Evolutionary conservation across 345 rosid species (phyloP).

Genomic region (Psidium friedrichsthalianum): DNA sequence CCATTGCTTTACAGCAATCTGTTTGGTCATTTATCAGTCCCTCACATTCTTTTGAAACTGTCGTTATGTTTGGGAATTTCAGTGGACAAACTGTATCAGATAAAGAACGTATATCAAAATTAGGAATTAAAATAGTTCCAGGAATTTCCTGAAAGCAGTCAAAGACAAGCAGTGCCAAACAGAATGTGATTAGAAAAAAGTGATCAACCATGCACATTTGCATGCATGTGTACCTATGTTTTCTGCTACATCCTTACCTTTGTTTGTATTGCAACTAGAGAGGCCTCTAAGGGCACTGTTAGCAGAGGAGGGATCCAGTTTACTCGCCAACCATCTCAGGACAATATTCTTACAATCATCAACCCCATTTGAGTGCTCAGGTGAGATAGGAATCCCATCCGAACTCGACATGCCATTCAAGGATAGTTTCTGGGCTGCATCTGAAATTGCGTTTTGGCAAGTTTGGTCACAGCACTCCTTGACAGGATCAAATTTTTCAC

Average conservation of each 20-base stretch:
- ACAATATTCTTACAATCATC: constrained; percentile 39
- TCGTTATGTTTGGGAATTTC: constrained; percentile 24
- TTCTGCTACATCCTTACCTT: constrained; percentile 16
- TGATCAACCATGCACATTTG: neutral
- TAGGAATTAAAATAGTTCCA: neutral
- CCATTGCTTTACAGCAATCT: constrained; percentile 39
- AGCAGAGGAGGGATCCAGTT: constrained; percentile 31
- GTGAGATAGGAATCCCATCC: constrained; percentile 5
- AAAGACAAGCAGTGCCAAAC: neutral
- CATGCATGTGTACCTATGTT: neutral
- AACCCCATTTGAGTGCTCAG: constrained; percentile 16
- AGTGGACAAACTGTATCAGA: constrained; percentile 38
- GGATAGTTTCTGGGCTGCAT: constrained; percentile 33
- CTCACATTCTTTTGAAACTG: constrained; percentile 24
- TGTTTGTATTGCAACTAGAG: constrained; percentile 41
- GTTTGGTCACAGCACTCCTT: constrained; percentile 46
- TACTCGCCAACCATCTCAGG: constrained; percentile 42
- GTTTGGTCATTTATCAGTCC: constrained; percentile 14
- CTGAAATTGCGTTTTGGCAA: constrained; percentile 41
- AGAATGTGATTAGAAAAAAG: neutral
- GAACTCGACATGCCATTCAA: constrained; percentile 11
- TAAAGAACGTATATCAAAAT: neutral
- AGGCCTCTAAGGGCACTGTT: constrained; percentile 40
- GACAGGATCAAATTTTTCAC: constrained; percentile 37
- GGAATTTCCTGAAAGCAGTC: neutral